These are phyloP conservation scores for Talaromyces thailandensis DNA, from an alignment of 495 filamentous ascomycete genomes.

Conservation along the genomic window DNA sequence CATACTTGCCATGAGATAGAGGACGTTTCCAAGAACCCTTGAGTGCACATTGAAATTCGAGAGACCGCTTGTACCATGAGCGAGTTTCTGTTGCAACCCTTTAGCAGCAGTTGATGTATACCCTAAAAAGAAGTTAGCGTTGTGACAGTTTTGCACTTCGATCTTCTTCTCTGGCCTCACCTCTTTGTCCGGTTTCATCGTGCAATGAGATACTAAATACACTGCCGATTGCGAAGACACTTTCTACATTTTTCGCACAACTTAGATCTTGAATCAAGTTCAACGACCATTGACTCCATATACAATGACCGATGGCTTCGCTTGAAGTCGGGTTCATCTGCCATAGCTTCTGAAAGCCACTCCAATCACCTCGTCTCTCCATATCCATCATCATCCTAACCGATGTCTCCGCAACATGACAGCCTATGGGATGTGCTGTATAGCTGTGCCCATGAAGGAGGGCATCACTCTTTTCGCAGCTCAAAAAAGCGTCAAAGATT, in stretches of 20 bases:
- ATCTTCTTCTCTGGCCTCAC: conserved; percentile 21
- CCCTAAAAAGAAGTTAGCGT: conserved; percentile 24
- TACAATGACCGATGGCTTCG: conserved; percentile 8
- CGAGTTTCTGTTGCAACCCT: conserved; percentile 47
- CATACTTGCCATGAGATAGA: conserved; percentile 70
- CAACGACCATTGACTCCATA: conserved; percentile 65
- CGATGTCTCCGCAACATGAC: conserved; percentile 56
- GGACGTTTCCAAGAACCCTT: conserved; percentile 65
- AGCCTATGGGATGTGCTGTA: conserved; percentile 70
- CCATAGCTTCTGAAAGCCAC: conserved; percentile 35
- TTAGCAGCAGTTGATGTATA: conserved; percentile 60
- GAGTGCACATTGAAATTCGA: conserved; percentile 52
- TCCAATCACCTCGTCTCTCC: conserved; percentile 43
- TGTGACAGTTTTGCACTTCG: neutral
- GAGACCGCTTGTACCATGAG: conserved; percentile 21
- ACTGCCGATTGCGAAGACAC: conserved; percentile 60
- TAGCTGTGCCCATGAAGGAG: conserved; percentile 76
- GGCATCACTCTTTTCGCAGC: conserved; percentile 59
- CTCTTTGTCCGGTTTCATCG: conserved; percentile 29
- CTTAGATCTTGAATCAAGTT: conserved; percentile 49
- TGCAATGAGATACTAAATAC: conserved; percentile 59
- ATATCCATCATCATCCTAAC: conserved; percentile 46
- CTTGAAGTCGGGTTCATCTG: conserved; percentile 4
- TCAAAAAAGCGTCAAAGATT: conserved; percentile 61
- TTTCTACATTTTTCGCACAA: conserved; percentile 39